Evolutionary conservation across 805 yeast genomes (phyloP).

Genomic region (Candida nemodendra): DNA sequence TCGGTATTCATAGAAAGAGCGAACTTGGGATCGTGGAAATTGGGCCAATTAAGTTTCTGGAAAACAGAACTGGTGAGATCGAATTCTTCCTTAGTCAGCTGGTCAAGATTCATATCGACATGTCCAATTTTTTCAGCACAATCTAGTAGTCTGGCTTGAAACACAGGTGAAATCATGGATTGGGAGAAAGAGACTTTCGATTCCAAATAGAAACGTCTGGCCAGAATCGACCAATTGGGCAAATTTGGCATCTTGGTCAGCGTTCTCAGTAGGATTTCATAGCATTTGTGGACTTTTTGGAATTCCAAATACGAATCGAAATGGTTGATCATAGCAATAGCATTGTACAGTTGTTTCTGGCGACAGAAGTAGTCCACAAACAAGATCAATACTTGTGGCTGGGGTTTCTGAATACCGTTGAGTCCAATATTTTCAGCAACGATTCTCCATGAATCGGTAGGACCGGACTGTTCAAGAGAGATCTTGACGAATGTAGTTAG

Average conservation of each 20-base stretch:
- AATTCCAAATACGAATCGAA: slow-evolving; percentile 9
- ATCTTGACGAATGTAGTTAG: slow-evolving; percentile 12
- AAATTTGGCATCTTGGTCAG: slow-evolving; percentile 12
- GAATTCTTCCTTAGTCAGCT: neutral
- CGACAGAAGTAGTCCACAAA: slow-evolving; percentile 18
- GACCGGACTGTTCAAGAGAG: slow-evolving; percentile 10
- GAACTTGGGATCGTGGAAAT: neutral
- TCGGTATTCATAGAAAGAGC: neutral
- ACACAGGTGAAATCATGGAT: slow-evolving; percentile 4
- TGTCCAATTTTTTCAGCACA: slow-evolving; percentile 11
- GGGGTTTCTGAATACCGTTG: slow-evolving; percentile 3
- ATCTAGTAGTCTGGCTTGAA: neutral
- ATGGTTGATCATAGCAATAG: slow-evolving; percentile 22
- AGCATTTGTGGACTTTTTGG: slow-evolving; percentile 16
- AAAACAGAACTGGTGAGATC: neutral
- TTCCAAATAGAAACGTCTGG: slow-evolving; percentile 21
- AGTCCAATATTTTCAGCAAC: slow-evolving; percentile 3
- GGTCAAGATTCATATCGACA: slow-evolving; percentile 5
- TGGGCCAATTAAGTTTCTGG: neutral
- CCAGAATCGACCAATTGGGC: slow-evolving; percentile 20
- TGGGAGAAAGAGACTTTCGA: slow-evolving; percentile 7
- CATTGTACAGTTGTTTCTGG: slow-evolving; percentile 18
- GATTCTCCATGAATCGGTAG: slow-evolving; percentile 14
- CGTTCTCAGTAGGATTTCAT: slow-evolving; percentile 11
- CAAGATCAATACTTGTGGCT: slow-evolving; percentile 6